These are phyloP conservation scores for Stentor roeselii DNA, from an alignment of 73 alveolate genomes.

Conservation along the genomic window DNA sequence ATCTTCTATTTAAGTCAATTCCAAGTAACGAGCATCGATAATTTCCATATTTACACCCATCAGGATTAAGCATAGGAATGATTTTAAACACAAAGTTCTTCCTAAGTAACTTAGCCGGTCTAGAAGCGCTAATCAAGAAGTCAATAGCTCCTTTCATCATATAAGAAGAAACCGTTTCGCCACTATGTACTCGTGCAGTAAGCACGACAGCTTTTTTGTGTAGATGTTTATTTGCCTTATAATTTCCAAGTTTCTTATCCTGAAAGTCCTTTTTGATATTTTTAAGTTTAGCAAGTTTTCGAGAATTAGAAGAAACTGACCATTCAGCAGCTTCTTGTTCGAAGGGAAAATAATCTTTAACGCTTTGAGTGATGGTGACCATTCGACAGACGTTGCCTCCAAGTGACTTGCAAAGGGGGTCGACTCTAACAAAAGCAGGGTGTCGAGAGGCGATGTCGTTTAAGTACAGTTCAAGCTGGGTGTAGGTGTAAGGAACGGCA, in stretches of 20 bases:
- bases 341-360: neutral
- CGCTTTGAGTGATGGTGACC: conserved; percentile 12
- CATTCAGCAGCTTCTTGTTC: conserved; percentile 23
- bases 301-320: neutral
- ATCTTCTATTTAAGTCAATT: conserved; percentile 70
- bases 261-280: conserved; percentile 14
- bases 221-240: neutral
- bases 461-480: conserved; percentile 91
- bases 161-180: conserved; percentile 93
- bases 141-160: conserved; percentile 89
- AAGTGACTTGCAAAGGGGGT: conserved; percentile 71
- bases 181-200: conserved; percentile 95
- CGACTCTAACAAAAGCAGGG: no score
- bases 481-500: conserved; percentile 95
- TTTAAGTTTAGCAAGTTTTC: conserved; percentile 12
- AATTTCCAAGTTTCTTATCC: neutral
- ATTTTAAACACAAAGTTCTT: conserved; percentile 86
- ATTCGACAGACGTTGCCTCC: conserved; percentile 62
- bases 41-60: conserved; percentile 78
- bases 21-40: conserved; percentile 60
- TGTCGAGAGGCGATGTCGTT: no score
- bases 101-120: conserved; percentile 64
- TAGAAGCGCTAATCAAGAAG: conserved; percentile 55
- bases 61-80: conserved; percentile 82
- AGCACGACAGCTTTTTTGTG: conserved; percentile 55